Evolutionary conservation across 208 protist genomes (phyloP).

Genomic region (Trypanosoma avium): DNA sequence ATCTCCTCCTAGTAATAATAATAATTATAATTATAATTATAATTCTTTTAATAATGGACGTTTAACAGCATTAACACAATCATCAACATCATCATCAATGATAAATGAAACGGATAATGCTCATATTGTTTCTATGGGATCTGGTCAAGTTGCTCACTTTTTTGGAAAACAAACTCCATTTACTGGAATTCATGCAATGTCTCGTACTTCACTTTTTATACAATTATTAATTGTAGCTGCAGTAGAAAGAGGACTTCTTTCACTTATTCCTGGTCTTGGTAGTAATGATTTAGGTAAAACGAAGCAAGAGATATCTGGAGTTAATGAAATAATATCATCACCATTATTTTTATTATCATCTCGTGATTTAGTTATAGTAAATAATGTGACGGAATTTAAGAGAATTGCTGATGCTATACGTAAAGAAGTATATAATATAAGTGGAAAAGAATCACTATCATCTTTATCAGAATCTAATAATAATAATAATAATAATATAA

Average conservation of each 20-base stretch:
- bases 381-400: slow-evolving; percentile 18
- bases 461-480: too few species aligned
- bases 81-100: slow-evolving; percentile 1
- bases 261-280: not conserved
- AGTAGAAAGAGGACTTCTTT: slow-evolving; percentile 49
- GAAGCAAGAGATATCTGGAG: too few species aligned
- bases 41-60: not conserved
- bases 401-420: slow-evolving; percentile 18
- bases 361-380: slow-evolving; percentile 9
- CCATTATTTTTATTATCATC: not conserved
- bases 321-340: not conserved
- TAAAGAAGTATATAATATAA: slow-evolving; percentile 19
- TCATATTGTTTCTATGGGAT: slow-evolving; percentile 19
- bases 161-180: slow-evolving; percentile 77
- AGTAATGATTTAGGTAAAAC: too few species aligned
- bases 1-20: slow-evolving; percentile 20
- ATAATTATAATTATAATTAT: too few species aligned
- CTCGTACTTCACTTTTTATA: slow-evolving; percentile 46
- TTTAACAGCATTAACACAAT: not conserved
- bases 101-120: not conserved
- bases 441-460: not conserved
- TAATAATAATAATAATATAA: not conserved
- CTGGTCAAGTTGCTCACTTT: slow-evolving; percentile 48
- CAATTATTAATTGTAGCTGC: slow-evolving; percentile 69
- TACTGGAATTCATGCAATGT: slow-evolving; percentile 46